phyloP scores from a whole-genome alignment of 805 yeast species.

The Candida vartiovaarae region DNA sequence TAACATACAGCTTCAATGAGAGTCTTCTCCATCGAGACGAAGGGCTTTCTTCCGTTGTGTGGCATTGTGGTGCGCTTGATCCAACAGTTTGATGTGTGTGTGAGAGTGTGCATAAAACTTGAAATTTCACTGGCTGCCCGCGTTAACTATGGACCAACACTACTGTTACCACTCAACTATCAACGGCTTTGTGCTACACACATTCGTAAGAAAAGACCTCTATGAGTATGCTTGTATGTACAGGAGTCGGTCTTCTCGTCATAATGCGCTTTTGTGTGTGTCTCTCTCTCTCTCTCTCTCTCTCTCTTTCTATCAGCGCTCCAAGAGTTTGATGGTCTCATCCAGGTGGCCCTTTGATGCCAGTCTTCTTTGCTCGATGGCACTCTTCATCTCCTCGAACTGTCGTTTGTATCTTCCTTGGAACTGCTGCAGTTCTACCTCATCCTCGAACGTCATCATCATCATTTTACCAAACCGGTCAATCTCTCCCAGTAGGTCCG shows the following conservation, averaged over 20 bases:
- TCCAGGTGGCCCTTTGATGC: too few relatives aligned
- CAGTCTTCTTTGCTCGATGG: too few relatives aligned
- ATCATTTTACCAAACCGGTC: background rate
- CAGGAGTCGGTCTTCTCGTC: background rate
- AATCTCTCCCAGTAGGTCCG: background rate
- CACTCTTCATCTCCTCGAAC: background rate
- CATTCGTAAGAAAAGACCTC: too few relatives aligned
- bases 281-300: background rate
- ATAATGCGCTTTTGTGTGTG: background rate
- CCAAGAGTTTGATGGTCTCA: too few relatives aligned
- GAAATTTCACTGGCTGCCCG: too few relatives aligned
- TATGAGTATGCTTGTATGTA: background rate
- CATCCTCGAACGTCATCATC: background rate
- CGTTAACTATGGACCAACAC: too few relatives aligned
- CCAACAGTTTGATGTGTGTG: too few relatives aligned
- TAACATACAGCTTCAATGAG: slow-evolving; percentile 13
- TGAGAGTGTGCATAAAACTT: too few relatives aligned
- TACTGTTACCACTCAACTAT: too few relatives aligned
- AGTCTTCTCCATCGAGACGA: slow-evolving; percentile 12
- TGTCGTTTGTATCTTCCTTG: background rate
- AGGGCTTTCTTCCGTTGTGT: background rate
- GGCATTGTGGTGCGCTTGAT: background rate
- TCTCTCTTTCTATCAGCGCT: too few relatives aligned
- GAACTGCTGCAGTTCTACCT: background rate
- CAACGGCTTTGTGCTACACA: too few relatives aligned